Conservation (phyloP, 2,329 filamentous ascomycete genomes). For the Fusarium foetens region DNA sequence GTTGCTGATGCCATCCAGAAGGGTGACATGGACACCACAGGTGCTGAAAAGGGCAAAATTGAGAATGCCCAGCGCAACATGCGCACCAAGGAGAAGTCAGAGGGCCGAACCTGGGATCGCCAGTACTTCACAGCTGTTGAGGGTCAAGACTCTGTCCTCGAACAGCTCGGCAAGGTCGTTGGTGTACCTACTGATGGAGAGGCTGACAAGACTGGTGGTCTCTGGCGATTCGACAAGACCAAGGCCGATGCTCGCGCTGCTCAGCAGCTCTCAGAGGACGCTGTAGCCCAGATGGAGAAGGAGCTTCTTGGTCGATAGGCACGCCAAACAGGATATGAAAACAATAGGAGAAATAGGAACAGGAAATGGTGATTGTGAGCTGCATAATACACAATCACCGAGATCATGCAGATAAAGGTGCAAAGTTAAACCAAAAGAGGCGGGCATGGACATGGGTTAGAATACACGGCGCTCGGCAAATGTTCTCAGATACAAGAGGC, state of each 20-base stretch:
- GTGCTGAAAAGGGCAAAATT: conserved; percentile 84
- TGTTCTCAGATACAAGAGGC: conserved; percentile 17
- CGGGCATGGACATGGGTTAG: conserved; percentile 24
- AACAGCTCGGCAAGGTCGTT: conserved; percentile 56
- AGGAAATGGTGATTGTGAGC: neutral
- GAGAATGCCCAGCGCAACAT: conserved; percentile 85
- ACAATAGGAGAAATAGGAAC: neutral
- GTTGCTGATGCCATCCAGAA: conserved; percentile 83
- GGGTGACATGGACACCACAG: conserved; percentile 85
- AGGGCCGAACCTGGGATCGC: conserved; percentile 81
- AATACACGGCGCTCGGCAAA: conserved; percentile 29
- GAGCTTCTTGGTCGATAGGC: conserved; percentile 55
- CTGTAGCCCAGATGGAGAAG: conserved; percentile 57
- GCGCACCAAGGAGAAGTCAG: conserved; percentile 78
- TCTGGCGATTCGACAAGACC: conserved; percentile 67
- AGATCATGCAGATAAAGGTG: neutral
- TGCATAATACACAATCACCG: conserved; percentile 15
- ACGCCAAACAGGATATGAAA: conserved; percentile 5
- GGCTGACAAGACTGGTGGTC: conserved; percentile 68
- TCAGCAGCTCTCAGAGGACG: conserved; percentile 52
- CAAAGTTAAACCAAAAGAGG: conserved; percentile 12
- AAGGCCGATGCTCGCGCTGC: conserved; percentile 54
- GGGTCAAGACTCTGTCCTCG: conserved; percentile 58
- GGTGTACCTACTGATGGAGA: conserved; percentile 64
- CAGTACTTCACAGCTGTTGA: conserved; percentile 77